These are phyloP conservation scores for Hibiscus tridactylites DNA, from an alignment of 345 rosid species.

Conservation along the genomic window DNA sequence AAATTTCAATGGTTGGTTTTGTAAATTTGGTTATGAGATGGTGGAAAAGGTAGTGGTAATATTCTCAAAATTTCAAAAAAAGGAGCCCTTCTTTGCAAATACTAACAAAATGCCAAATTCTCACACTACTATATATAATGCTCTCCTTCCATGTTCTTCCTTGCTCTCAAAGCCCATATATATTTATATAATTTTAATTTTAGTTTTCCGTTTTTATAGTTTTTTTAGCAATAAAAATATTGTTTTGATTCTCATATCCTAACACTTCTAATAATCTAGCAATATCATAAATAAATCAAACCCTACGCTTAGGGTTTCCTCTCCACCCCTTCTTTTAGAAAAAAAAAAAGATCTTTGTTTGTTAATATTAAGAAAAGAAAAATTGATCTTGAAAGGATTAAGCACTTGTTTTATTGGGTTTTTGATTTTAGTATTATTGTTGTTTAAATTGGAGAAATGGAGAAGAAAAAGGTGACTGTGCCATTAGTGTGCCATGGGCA, in stretches of 20 bases:
- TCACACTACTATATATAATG: not conserved
- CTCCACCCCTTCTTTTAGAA: not conserved
- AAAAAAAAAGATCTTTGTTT: not conserved
- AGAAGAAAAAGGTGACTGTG: slow-evolving; percentile 45
- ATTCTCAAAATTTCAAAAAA: not conserved
- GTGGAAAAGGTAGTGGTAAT: not conserved
- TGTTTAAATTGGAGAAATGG: slow-evolving; percentile 21
- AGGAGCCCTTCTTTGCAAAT: not conserved
- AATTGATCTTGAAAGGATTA: not conserved
- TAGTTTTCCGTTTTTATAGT: not conserved
- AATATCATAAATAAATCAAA: not conserved
- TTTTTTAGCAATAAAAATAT: not conserved
- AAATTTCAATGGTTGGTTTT: not conserved
- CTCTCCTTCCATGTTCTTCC: not conserved
- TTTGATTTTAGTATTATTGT: not conserved
- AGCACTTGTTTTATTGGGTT: not conserved
- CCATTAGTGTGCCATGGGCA: slow-evolving; percentile 85
- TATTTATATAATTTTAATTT: not conserved
- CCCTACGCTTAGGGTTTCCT: slow-evolving; percentile 8
- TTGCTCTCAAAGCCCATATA: slow-evolving; percentile 6
- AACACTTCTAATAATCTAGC: not conserved
- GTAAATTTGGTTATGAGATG: not conserved
- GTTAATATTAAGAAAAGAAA: not conserved
- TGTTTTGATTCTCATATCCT: slow-evolving; percentile 2
- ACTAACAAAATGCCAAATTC: slow-evolving; percentile 8